Conservation (phyloP, 257 asterid genomes). For the Fraxinus americana region DNA sequence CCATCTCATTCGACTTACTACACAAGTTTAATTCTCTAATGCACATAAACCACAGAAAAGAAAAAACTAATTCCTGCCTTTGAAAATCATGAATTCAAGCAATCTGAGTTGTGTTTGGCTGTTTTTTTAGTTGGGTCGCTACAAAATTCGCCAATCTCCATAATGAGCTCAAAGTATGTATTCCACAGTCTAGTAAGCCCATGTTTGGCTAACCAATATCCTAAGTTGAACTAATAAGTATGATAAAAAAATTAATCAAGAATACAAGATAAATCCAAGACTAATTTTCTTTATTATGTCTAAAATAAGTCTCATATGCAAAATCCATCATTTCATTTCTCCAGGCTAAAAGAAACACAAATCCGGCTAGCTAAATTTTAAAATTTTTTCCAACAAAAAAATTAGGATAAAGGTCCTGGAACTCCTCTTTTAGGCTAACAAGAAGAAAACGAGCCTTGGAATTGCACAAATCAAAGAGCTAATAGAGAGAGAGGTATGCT, state of each 20-base stretch:
- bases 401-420: background rate
- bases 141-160: background rate
- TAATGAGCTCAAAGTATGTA: background rate
- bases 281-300: no score
- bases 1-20: background rate
- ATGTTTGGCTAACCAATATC: no score
- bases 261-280: background rate
- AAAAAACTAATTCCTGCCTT: background rate
- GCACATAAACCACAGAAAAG: background rate
- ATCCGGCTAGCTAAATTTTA: background rate
- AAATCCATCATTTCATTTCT: background rate
- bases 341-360: background rate
- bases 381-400: background rate
- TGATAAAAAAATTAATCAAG: background rate
- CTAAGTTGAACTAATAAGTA: no score
- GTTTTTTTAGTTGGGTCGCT: background rate
- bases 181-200: no score
- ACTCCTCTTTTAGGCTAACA: background rate
- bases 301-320: background rate
- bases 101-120: background rate
- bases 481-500: background rate
- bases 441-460: background rate
- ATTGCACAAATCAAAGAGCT: background rate
- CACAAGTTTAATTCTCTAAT: background rate
- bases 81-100: background rate